These are phyloP conservation scores for Chimonanthus salicifolius DNA, from an alignment of 164 flowering plant species.

Conservation along the genomic window DNA sequence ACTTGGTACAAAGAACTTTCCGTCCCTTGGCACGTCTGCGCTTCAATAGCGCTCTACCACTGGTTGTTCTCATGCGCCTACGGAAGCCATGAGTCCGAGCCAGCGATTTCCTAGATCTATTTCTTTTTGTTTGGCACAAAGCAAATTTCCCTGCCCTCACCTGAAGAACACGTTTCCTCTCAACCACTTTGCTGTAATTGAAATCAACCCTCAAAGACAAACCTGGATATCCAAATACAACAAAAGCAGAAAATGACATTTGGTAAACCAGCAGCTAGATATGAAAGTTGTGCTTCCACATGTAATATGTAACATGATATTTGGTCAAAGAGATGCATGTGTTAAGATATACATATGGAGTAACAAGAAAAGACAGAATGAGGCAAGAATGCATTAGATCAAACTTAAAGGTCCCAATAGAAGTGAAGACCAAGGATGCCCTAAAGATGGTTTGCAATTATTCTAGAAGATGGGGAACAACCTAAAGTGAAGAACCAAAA, in stretches of 20 bases:
- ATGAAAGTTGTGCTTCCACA: neutral
- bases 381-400: too few relatives aligned
- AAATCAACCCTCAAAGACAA: constrained; percentile 50
- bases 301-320: neutral
- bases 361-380: too few relatives aligned
- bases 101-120: constrained; percentile 75
- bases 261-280: neutral
- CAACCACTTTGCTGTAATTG: constrained; percentile 24
- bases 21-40: constrained; percentile 91
- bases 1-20: constrained; percentile 69
- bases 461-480: neutral
- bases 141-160: constrained; percentile 66
- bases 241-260: neutral
- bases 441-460: neutral
- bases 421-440: neutral
- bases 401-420: too few relatives aligned
- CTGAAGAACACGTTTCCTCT: constrained; percentile 41
- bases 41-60: constrained; percentile 74
- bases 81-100: constrained; percentile 94
- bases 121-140: constrained; percentile 79
- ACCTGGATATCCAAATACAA: constrained; percentile 35
- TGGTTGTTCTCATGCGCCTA: constrained; percentile 76
- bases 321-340: too few relatives aligned
- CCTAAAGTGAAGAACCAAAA: too few relatives aligned
- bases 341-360: too few relatives aligned